Percentiles rank a stretch among this genome's conserved stretches.
phyloP scores from a whole-genome alignment of 176 grass and related monocot genomes.

The Bothriochloa decipiens region DNA sequence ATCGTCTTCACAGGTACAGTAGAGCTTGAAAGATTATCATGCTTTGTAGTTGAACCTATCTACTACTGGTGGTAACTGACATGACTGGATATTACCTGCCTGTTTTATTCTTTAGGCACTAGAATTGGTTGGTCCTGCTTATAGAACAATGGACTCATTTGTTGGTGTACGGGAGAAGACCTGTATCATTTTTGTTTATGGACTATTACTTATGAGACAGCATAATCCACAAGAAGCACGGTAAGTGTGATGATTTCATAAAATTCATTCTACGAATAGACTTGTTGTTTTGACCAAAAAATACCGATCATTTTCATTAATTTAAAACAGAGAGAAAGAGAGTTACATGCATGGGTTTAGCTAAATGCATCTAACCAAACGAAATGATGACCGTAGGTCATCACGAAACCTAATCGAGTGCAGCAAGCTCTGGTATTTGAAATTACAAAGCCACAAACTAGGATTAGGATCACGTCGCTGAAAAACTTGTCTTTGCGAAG shows the following conservation, averaged over 20 bases:
- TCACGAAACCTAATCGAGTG: too few relatives aligned
- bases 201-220: conserved; percentile 93
- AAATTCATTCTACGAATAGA: neutral
- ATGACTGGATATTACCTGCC: conserved; percentile 15
- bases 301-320: too few relatives aligned
- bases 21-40: conserved; percentile 14
- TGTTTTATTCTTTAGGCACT: conserved; percentile 60
- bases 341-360: too few relatives aligned
- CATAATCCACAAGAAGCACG: conserved; percentile 94
- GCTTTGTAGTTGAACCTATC: neutral
- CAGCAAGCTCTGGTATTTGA: too few relatives aligned
- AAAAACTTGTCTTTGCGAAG: too few relatives aligned
- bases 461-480: too few relatives aligned
- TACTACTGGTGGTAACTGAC: neutral
- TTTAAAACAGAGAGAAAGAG: too few relatives aligned
- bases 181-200: conserved; percentile 94
- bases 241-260: conserved; percentile 45
- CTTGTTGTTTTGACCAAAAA: neutral
- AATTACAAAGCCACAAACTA: too few relatives aligned
- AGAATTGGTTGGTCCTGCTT: conserved; percentile 90
- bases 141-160: conserved; percentile 93
- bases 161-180: conserved; percentile 93
- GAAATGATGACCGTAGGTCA: too few relatives aligned
- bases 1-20: conserved; percentile 83
- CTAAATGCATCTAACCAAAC: too few relatives aligned